Conservation (phyloP, 495 filamentous ascomycete genomes). For the Xylaria longipes region DNA sequence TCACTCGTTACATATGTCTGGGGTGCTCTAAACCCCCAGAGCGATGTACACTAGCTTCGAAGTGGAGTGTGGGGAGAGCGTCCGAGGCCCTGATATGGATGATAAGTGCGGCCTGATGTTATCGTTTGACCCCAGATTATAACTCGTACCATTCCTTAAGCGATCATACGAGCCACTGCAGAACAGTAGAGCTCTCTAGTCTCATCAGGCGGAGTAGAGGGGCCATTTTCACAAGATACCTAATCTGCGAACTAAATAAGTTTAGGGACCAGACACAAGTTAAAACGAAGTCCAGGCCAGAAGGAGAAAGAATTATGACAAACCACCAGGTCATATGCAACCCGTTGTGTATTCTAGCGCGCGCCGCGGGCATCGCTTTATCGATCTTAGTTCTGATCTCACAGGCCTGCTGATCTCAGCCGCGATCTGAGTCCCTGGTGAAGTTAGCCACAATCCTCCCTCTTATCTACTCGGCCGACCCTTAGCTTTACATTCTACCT, state of each 20-base stretch:
- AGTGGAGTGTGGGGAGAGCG: slow-evolving; percentile 22
- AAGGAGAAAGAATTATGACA: slow-evolving; percentile 15
- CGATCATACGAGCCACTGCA: slow-evolving; percentile 24
- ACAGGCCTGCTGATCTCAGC: too few species aligned
- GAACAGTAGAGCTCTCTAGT: slow-evolving; percentile 6
- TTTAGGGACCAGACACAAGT: not conserved
- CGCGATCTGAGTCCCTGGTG: slow-evolving; percentile 24
- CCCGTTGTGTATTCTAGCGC: slow-evolving; percentile 41
- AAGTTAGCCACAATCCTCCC: not conserved
- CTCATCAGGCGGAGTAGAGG: not conserved
- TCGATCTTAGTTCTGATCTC: slow-evolving; percentile 19
- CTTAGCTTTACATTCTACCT: slow-evolving; percentile 24
- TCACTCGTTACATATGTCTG: not conserved
- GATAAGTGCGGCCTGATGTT: slow-evolving; percentile 10
- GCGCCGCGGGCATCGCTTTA: slow-evolving; percentile 31
- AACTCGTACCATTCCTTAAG: slow-evolving; percentile 24
- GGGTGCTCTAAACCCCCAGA: slow-evolving; percentile 10
- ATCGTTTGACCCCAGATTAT: slow-evolving; percentile 28
- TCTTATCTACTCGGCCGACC: slow-evolving; percentile 33
- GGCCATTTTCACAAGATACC: not conserved
- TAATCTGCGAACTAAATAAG: not conserved
- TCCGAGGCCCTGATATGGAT: slow-evolving; percentile 4
- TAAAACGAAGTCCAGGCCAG: not conserved
- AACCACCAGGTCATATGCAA: slow-evolving; percentile 8
- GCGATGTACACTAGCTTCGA: not conserved